Conservation (phyloP, 2,329 filamentous ascomycete species). For the Diaporthe helianthi region DNA sequence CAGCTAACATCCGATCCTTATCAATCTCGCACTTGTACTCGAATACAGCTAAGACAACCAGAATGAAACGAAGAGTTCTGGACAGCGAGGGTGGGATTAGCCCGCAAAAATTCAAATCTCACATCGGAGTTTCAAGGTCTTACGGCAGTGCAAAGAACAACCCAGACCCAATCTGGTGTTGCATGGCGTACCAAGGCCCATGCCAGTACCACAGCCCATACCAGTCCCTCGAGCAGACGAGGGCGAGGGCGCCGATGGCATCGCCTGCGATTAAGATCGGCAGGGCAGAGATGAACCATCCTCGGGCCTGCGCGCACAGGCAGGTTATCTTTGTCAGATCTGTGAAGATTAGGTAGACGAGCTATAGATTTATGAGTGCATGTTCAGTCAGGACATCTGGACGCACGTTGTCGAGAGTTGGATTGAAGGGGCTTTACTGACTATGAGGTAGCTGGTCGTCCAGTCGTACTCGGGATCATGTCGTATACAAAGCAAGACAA, state of each 20-base stretch:
- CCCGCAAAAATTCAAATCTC: not conserved
- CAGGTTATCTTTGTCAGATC: constrained; percentile 27
- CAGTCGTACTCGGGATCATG: not conserved
- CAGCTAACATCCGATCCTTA: constrained; percentile 27
- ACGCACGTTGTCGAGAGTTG: too few relatives aligned
- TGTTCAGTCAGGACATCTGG: not conserved
- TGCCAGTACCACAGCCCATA: constrained; percentile 34
- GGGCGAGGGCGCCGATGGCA: constrained; percentile 16
- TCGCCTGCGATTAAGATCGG: constrained; percentile 28
- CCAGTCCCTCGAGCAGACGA: constrained; percentile 34
- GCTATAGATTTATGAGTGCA: too few relatives aligned
- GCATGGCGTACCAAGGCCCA: constrained; percentile 32
- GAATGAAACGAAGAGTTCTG: constrained; percentile 25
- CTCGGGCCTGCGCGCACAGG: constrained; percentile 30
- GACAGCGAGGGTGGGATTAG: not conserved
- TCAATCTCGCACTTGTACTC: constrained; percentile 29
- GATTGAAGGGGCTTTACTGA: not conserved
- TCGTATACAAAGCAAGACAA: constrained; percentile 3
- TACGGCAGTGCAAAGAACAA: constrained; percentile 32
- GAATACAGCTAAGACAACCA: constrained; percentile 5
- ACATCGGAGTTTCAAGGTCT: not conserved
- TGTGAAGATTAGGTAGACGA: constrained; percentile 29
- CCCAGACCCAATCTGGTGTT: constrained; percentile 30
- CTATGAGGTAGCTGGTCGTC: constrained; percentile 32
- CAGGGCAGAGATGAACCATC: constrained; percentile 27